A percentile compares a stretch with the other conserved stretches of the same genome.
Evolutionary conservation across 1,284 basidiomycete genomes (phyloP).

Genomic region (Chondrostereum purpureum): DNA sequence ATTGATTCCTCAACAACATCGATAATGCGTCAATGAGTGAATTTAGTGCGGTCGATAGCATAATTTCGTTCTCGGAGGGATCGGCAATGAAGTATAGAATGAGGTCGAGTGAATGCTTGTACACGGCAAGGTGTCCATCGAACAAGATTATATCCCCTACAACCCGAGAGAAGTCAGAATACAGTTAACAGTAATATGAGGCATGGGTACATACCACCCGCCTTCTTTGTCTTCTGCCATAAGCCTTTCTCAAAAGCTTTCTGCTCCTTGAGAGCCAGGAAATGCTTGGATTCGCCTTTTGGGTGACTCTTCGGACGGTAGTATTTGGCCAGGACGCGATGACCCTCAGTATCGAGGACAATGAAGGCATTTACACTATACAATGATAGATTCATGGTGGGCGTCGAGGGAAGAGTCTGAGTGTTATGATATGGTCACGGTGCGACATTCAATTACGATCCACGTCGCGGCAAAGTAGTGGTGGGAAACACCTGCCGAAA

Average conservation of each 20-base stretch:
- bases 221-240: conserved; percentile 91
- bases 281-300: conserved; percentile 55
- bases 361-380: conserved; percentile 86
- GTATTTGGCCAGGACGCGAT: conserved; percentile 94
- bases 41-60: conserved; percentile 81
- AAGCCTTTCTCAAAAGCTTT: conserved; percentile 93
- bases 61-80: conserved; percentile 90
- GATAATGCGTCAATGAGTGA: conserved; percentile 86
- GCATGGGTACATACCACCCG: conserved; percentile 58
- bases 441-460: background rate
- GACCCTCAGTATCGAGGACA: conserved; percentile 90
- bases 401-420: background rate
- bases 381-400: conserved; percentile 69
- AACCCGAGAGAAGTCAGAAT: background rate
- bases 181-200: background rate
- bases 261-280: conserved; percentile 84
- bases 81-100: conserved; percentile 93
- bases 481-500: background rate
- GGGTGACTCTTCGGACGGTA: conserved; percentile 74
- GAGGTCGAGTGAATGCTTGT: conserved; percentile 92
- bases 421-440: background rate
- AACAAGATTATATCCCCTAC: conserved; percentile 93
- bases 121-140: conserved; percentile 87
- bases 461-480: background rate
- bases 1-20: conserved; percentile 82